Evolutionary conservation across 1,284 basidiomycete species (phyloP).

Genomic region (Macrocystidia cucumis): DNA sequence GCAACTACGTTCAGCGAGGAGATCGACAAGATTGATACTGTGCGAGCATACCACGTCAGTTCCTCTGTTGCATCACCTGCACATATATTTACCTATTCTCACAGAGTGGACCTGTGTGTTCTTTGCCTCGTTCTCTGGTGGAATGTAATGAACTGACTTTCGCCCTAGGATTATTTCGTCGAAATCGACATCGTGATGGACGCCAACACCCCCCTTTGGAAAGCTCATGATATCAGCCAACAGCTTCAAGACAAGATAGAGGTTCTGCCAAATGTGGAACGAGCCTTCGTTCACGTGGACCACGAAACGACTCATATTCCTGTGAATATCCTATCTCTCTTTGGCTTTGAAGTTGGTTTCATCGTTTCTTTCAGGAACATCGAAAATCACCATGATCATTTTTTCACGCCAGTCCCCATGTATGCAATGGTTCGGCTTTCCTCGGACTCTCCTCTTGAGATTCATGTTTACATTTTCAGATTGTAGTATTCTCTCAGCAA

Average conservation of each 20-base stretch:
- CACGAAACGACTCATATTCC: constrained; percentile 84
- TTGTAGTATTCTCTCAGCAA: no score
- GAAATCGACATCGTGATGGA: constrained; percentile 95
- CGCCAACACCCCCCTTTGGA: constrained; percentile 83
- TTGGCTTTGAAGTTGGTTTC: background rate
- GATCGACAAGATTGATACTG: constrained; percentile 85
- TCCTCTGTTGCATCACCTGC: constrained; percentile 7
- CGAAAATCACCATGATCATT: constrained; percentile 12
- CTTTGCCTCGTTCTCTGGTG: background rate
- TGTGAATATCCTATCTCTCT: constrained; percentile 30
- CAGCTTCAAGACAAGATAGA: constrained; percentile 93
- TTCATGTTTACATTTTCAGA: no score
- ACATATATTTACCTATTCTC: constrained; percentile 7
- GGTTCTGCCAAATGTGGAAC: constrained; percentile 82
- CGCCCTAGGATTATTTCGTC: constrained; percentile 79
- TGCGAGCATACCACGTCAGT: constrained; percentile 80
- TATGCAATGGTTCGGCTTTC: no score
- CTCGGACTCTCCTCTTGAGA: constrained; percentile 1
- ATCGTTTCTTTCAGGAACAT: constrained; percentile 13
- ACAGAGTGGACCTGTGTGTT: constrained; percentile 60
- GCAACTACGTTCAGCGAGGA: constrained; percentile 82
- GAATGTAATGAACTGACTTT: constrained; percentile 6
- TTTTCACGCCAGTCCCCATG: no score
- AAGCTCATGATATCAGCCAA: constrained; percentile 90
- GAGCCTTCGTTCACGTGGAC: constrained; percentile 92